Percentiles rank a stretch among this genome's conserved stretches.
These are phyloP conservation scores for Termitomyces sp. DNA, from an alignment of 1,284 basidiomycete species.

Conservation along the genomic window DNA sequence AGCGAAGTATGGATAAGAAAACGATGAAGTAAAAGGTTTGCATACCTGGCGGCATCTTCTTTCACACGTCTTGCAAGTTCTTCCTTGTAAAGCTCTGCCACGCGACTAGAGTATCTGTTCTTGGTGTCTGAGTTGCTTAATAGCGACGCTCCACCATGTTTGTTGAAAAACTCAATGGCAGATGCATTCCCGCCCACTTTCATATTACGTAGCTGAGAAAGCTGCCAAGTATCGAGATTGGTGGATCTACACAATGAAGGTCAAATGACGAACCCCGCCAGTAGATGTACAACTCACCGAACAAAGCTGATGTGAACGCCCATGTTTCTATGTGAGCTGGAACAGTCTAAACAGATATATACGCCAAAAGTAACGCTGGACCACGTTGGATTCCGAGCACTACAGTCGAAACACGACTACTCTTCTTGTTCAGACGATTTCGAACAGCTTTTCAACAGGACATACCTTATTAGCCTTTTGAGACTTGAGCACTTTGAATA, in stretches of 20 bases:
- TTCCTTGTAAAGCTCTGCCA: constrained; percentile 88
- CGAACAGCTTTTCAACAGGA: constrained; percentile 1
- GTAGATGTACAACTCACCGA: constrained; percentile 50
- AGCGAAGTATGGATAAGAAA: constrained; percentile 4
- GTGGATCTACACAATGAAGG: constrained; percentile 69
- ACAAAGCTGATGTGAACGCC: constrained; percentile 99
- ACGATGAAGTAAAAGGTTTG: neutral
- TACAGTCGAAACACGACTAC: constrained; percentile 95
- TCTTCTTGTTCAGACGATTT: neutral
- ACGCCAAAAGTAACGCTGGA: constrained; percentile 94
- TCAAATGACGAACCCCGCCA: neutral
- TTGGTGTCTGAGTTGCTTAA: constrained; percentile 77
- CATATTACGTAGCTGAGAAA: constrained; percentile 90
- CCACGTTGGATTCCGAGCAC: constrained; percentile 97
- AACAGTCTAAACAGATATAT: constrained; percentile 98
- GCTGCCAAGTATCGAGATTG: constrained; percentile 94
- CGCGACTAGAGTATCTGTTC: constrained; percentile 84
- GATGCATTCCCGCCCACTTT: constrained; percentile 93
- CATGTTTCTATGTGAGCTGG: constrained; percentile 92
- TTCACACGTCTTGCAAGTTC: constrained; percentile 82
- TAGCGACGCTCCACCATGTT: constrained; percentile 74
- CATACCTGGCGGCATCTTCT: constrained; percentile 72
- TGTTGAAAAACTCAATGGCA: constrained; percentile 88
- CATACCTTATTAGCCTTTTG: constrained; percentile 89
- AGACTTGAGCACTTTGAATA: constrained; percentile 71